These are phyloP conservation scores for Linum usitatissimum DNA, from an alignment of 345 rosid genomes.

Conservation along the genomic window DNA sequence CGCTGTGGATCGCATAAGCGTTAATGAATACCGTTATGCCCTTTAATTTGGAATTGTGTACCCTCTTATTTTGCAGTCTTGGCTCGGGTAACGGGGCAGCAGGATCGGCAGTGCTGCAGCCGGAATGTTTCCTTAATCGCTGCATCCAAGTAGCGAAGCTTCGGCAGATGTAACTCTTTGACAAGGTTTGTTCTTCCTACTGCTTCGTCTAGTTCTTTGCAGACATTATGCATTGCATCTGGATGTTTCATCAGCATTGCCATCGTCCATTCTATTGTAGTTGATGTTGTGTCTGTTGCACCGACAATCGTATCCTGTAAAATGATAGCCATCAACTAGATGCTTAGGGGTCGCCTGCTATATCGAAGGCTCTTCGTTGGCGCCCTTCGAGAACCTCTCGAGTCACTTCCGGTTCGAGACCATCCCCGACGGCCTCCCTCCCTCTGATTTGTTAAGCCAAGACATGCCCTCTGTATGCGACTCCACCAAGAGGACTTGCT, in stretches of 20 bases:
- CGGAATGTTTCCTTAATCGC: constrained; percentile 27
- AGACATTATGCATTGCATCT: constrained; percentile 10
- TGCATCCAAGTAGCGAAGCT: constrained; percentile 17
- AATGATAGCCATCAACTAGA: too few relatives aligned
- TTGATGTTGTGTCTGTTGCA: constrained; percentile 17
- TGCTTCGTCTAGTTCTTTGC: constrained; percentile 16
- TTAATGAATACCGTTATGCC: constrained; percentile 23
- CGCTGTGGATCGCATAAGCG: constrained; percentile 26
- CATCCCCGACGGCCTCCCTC: constrained; percentile 1
- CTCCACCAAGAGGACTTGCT: background rate
- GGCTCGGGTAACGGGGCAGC: constrained; percentile 17
- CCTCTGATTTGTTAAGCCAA: background rate
- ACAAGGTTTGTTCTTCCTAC: constrained; percentile 13
- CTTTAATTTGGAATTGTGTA: constrained; percentile 23
- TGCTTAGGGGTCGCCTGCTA: background rate
- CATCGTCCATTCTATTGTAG: constrained; percentile 19
- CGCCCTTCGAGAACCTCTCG: background rate
- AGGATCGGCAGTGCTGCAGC: constrained; percentile 16
- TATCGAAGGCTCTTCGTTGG: too few relatives aligned
- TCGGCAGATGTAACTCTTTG: constrained; percentile 21
- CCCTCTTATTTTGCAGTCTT: constrained; percentile 13
- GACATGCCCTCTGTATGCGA: background rate
- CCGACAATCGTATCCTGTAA: constrained; percentile 13
- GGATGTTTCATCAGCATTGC: constrained; percentile 14
- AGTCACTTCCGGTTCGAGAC: constrained; percentile 1